Conservation (phyloP, 2,329 filamentous ascomycete genomes). For the Trichoderma hamatum region DNA sequence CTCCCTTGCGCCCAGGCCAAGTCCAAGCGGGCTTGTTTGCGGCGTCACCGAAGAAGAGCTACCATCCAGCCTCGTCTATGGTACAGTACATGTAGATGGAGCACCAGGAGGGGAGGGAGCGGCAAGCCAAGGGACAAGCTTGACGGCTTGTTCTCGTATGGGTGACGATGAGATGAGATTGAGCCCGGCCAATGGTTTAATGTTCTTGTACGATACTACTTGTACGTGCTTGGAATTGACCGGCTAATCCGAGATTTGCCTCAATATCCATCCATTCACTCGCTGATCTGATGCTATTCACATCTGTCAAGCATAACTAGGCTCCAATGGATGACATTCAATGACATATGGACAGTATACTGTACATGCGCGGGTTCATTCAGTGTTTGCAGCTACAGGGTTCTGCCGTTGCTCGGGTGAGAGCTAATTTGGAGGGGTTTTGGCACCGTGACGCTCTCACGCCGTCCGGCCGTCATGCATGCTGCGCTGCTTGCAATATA, state of each 20-base stretch:
- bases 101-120: neutral
- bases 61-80: slow-evolving; percentile 6
- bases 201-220: neutral
- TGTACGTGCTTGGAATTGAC: neutral
- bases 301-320: neutral
- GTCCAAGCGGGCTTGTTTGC: slow-evolving; percentile 16
- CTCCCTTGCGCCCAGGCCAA: slow-evolving; percentile 23
- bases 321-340: neutral
- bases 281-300: neutral
- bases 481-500: slow-evolving; percentile 21
- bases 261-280: neutral
- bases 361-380: neutral
- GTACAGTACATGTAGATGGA: neutral
- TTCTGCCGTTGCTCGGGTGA: slow-evolving; percentile 9
- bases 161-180: neutral
- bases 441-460: slow-evolving; percentile 9
- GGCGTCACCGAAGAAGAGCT: slow-evolving; percentile 17
- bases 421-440: slow-evolving; percentile 18
- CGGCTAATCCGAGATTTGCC: neutral
- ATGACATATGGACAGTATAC: neutral
- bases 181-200: neutral
- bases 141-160: neutral
- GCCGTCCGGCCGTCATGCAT: slow-evolving; percentile 13
- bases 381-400: neutral
- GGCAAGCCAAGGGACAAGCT: too few species aligned